Conservation (phyloP, 805 yeast genomes). For the Ogataea dorogensis region DNA sequence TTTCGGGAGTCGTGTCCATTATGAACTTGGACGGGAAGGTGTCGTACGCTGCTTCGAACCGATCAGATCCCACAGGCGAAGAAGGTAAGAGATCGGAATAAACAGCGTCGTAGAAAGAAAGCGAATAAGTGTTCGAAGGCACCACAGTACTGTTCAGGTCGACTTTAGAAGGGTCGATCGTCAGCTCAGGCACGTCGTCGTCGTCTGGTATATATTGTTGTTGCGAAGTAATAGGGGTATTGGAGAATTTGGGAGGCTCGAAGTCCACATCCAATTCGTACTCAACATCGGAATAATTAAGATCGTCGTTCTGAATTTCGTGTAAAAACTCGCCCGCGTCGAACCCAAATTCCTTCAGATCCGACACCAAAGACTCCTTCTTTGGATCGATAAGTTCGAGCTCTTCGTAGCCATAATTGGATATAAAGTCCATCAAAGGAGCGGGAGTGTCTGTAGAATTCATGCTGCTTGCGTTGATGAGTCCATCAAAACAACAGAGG, state of each 20-base stretch:
- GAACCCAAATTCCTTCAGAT: conserved; percentile 15
- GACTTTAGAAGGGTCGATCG: conserved; percentile 17
- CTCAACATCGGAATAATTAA: conserved; percentile 17
- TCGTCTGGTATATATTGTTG: conserved; percentile 9
- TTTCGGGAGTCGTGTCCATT: conserved; percentile 5
- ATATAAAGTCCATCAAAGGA: conserved; percentile 12
- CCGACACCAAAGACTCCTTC: conserved; percentile 12
- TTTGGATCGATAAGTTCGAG: conserved; percentile 6
- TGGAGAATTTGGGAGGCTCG: conserved; percentile 5
- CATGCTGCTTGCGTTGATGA: conserved; percentile 7
- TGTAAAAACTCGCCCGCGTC: conserved; percentile 17
- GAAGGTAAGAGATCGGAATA: conserved; percentile 13
- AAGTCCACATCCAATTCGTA: conserved; percentile 17
- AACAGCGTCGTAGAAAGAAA: conserved; percentile 8
- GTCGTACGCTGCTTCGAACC: conserved; percentile 11
- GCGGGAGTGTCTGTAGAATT: conserved; percentile 12
- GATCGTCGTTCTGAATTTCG: conserved; percentile 19
- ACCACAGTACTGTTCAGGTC: conserved; percentile 4
- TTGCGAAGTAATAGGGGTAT: conserved; percentile 19
- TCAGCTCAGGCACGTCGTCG: conserved; percentile 13
- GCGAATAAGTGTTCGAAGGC: not conserved
- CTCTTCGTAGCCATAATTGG: conserved; percentile 7
- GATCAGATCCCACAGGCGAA: conserved; percentile 12
- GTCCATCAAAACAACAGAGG: conserved; percentile 13
- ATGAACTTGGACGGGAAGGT: conserved; percentile 8